phyloP scores from a whole-genome alignment of 495 filamentous ascomycete genomes.

The Penicillium malachiteum region DNA sequence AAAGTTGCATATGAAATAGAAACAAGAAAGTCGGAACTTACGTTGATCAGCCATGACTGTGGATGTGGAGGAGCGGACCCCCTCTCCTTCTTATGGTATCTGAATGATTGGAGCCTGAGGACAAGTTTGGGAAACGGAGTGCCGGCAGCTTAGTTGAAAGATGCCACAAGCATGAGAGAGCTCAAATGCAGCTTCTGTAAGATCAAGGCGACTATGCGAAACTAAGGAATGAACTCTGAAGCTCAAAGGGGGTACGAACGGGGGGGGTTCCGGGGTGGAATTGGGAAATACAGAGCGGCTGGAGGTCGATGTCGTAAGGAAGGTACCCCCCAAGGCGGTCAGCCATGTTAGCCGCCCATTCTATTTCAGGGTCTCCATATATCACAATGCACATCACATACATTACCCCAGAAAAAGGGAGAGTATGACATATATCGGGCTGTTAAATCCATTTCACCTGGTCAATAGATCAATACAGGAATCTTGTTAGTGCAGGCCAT shows the following conservation, averaged over 20 bases:
- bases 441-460: too few species aligned
- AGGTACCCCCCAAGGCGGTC: slow-evolving; percentile 25
- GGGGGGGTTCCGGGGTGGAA: slow-evolving; percentile 8
- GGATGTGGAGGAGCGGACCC: slow-evolving; percentile 34
- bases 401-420: neutral
- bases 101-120: slow-evolving; percentile 21
- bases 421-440: too few species aligned
- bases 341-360: slow-evolving; percentile 27
- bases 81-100: slow-evolving; percentile 28
- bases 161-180: slow-evolving; percentile 34
- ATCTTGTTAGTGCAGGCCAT: too few species aligned
- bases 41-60: slow-evolving; percentile 42
- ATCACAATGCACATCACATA: too few species aligned
- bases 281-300: slow-evolving; percentile 20
- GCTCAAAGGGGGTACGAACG: slow-evolving; percentile 7
- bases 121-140: slow-evolving; percentile 15
- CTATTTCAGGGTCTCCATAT: slow-evolving; percentile 13
- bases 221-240: slow-evolving; percentile 5
- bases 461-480: too few species aligned
- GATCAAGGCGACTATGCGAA: slow-evolving; percentile 1
- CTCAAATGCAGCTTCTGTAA: slow-evolving; percentile 24
- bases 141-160: slow-evolving; percentile 27
- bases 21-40: slow-evolving; percentile 19
- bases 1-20: neutral
- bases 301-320: slow-evolving; percentile 26